These are phyloP conservation scores for Trifolium pratense DNA, from an alignment of 306 rosid species.

Conservation along the genomic window DNA sequence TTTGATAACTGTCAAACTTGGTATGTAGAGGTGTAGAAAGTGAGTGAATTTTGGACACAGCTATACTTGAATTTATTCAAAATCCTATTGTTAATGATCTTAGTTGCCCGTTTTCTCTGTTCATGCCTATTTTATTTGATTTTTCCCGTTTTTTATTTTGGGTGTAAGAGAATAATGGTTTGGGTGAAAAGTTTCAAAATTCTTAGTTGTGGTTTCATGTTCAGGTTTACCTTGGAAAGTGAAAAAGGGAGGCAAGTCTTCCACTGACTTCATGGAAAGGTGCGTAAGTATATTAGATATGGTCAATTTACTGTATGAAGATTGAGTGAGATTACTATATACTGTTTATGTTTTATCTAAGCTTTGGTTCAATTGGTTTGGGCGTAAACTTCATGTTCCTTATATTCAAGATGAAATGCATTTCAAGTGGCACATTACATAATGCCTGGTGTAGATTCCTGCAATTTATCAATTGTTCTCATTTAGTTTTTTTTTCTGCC, in stretches of 20 bases:
- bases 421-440: conserved; percentile 29
- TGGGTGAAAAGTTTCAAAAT: neutral
- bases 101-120: conserved; percentile 16
- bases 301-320: conserved; percentile 13
- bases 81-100: neutral
- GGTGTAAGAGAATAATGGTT: conserved; percentile 11
- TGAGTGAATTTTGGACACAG: neutral
- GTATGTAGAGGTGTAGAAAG: conserved; percentile 19
- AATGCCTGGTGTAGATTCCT: neutral
- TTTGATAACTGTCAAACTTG: neutral
- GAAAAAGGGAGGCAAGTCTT: conserved; percentile 38
- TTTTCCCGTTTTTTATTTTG: neutral
- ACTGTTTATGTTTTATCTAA: neutral
- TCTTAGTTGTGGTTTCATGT: conserved; percentile 33
- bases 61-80: conserved; percentile 16
- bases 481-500: conserved; percentile 33
- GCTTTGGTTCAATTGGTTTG: neutral
- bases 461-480: conserved; percentile 7
- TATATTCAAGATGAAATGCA: conserved; percentile 26
- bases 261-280: conserved; percentile 12
- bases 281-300: conserved; percentile 26
- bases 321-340: conserved; percentile 11
- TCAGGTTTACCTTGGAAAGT: conserved; percentile 43
- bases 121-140: neutral
- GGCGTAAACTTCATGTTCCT: conserved; percentile 3